phyloP scores from a whole-genome alignment of 2,329 filamentous ascomycete genomes.

The Aspergillus alliaceus region DNA sequence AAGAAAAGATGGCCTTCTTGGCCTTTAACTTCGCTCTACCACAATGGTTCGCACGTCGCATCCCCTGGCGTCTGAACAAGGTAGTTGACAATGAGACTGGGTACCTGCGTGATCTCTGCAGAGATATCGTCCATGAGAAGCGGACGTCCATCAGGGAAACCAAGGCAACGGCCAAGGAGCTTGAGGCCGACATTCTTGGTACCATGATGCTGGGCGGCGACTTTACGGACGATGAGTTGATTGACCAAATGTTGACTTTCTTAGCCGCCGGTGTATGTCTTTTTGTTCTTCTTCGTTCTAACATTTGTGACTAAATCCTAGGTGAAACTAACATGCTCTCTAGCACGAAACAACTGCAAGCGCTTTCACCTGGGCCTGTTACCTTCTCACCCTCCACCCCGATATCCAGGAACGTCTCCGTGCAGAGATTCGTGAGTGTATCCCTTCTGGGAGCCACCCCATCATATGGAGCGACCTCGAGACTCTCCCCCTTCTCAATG shows the following conservation, averaged over 20 bases:
- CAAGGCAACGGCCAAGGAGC: slow-evolving; percentile 39
- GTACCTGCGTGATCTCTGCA: slow-evolving; percentile 33
- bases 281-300: neutral
- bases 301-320: too few species aligned
- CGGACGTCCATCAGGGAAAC: slow-evolving; percentile 23
- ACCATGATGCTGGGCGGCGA: slow-evolving; percentile 39
- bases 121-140: slow-evolving; percentile 37
- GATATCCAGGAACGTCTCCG: slow-evolving; percentile 51
- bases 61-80: slow-evolving; percentile 43
- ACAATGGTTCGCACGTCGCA: slow-evolving; percentile 48
- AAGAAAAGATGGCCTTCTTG: slow-evolving; percentile 45
- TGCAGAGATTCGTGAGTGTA: slow-evolving; percentile 49
- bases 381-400: slow-evolving; percentile 53
- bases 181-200: slow-evolving; percentile 39
- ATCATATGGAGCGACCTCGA: slow-evolving; percentile 54
- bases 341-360: slow-evolving; percentile 58
- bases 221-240: slow-evolving; percentile 40
- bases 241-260: slow-evolving; percentile 45
- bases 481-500: slow-evolving; percentile 55
- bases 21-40: slow-evolving; percentile 50
- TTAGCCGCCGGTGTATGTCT: slow-evolving; percentile 38
- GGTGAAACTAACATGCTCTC: slow-evolving; percentile 8
- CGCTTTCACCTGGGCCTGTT: slow-evolving; percentile 55
- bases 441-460: slow-evolving; percentile 40
- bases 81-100: slow-evolving; percentile 31